A percentile compares a stretch with the other conserved stretches of the same genome.
phyloP scores from a whole-genome alignment of 495 filamentous ascomycete genomes.

The Penicillium verhagenii region DNA sequence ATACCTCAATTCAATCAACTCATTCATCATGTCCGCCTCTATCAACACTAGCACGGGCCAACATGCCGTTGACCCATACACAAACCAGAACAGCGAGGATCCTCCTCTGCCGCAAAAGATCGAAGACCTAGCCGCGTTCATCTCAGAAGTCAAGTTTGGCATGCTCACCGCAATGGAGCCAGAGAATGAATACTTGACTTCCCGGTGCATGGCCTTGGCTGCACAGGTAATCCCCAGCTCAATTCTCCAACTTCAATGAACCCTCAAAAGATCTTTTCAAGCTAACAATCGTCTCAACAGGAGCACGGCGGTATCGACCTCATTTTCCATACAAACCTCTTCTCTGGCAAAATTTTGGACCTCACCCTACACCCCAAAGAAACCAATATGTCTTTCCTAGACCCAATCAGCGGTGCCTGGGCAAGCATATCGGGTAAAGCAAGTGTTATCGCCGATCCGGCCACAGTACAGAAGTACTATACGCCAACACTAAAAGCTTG shows the following conservation, averaged over 20 bases:
- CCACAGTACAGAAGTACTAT: slow-evolving; percentile 73
- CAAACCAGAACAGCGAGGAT: slow-evolving; percentile 63
- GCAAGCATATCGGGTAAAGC: slow-evolving; percentile 79
- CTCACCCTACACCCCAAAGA: slow-evolving; percentile 65
- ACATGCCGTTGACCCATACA: slow-evolving; percentile 79
- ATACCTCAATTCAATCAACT: not conserved
- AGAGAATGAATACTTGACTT: slow-evolving; percentile 67
- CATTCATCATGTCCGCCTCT: slow-evolving; percentile 33
- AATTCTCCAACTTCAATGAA: not conserved
- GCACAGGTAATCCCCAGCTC: slow-evolving; percentile 59
- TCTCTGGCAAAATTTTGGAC: slow-evolving; percentile 89
- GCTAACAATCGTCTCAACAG: slow-evolving; percentile 35
- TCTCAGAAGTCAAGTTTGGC: slow-evolving; percentile 72
- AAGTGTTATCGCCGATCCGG: slow-evolving; percentile 64
- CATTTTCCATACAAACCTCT: slow-evolving; percentile 91
- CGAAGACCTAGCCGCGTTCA: slow-evolving; percentile 68
- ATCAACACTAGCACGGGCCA: slow-evolving; percentile 61
- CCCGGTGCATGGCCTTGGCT: slow-evolving; percentile 86
- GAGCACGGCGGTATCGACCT: slow-evolving; percentile 79
- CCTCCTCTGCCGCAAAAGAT: slow-evolving; percentile 72
- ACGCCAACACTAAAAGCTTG: slow-evolving; percentile 74
- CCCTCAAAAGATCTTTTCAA: not conserved
- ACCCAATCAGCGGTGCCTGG: slow-evolving; percentile 65
- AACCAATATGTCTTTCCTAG: slow-evolving; percentile 85
- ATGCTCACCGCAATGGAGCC: slow-evolving; percentile 71